These are phyloP conservation scores for Sporothrix sp. DNA, from an alignment of 2,329 filamentous ascomycete genomes.

Conservation along the genomic window DNA sequence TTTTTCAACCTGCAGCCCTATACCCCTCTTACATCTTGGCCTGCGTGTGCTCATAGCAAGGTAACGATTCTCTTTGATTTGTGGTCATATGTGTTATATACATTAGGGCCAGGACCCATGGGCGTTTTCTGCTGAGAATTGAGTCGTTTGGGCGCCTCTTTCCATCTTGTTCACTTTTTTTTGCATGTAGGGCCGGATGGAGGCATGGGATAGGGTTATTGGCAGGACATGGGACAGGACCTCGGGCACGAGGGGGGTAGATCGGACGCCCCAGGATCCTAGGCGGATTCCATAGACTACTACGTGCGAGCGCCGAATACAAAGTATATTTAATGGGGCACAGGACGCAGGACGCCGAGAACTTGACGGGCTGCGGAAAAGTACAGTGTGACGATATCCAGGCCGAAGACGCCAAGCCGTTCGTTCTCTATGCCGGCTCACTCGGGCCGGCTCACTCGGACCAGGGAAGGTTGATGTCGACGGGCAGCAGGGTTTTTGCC, in stretches of 20 bases:
- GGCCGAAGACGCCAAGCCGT: too few species aligned
- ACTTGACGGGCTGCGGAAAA: too few species aligned
- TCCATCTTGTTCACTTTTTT: not conserved
- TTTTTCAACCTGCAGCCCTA: conserved; percentile 18
- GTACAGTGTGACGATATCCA: not conserved
- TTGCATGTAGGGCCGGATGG: not conserved
- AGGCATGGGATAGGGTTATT: not conserved
- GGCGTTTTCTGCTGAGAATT: too few species aligned
- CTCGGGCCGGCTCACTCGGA: conserved; percentile 20
- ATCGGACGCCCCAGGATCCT: not conserved
- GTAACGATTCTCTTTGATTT: conserved; percentile 1
- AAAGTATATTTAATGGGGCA: not conserved
- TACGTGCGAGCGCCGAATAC: conserved; percentile 2
- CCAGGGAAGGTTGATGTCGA: conserved; percentile 45
- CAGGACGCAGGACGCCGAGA: too few species aligned
- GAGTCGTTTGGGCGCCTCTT: too few species aligned
- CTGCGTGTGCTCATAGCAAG: not conserved
- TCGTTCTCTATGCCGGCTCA: not conserved
- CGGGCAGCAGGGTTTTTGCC: conserved; percentile 39
- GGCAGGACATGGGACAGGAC: not conserved
- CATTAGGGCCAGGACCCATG: too few species aligned
- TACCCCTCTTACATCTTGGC: conserved; percentile 6
- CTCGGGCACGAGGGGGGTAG: not conserved
- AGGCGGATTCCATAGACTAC: not conserved
- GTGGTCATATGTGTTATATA: too few species aligned